Percentiles rank a stretch among this genome's conserved stretches.
Conservation (phyloP, 163 green algal species). For the Volvox carteri region DNA sequence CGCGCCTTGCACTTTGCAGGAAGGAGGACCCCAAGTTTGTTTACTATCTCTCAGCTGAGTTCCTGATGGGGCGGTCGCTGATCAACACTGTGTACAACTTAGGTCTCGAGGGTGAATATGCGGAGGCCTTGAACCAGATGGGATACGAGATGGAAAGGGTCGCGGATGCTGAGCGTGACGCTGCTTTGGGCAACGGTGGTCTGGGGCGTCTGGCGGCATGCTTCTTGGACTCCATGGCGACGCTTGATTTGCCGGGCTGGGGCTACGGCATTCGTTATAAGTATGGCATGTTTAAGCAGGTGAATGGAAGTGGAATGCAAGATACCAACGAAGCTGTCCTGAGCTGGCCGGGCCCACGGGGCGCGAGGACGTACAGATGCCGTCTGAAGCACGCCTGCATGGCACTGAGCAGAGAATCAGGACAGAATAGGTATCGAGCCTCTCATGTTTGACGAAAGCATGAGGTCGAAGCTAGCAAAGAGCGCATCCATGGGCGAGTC, state of each 20-base stretch:
- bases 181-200: conserved; percentile 94
- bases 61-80: conserved; percentile 96
- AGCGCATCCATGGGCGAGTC: no score
- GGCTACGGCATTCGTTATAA: conserved; percentile 97
- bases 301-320: conserved; percentile 62
- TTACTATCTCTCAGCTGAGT: conserved; percentile 97
- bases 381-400: no score
- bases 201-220: conserved; percentile 95
- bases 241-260: conserved; percentile 94
- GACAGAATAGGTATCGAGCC: no score
- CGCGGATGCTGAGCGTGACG: conserved; percentile 80
- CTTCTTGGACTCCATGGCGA: conserved; percentile 98
- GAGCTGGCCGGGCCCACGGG: no score
- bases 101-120: conserved; percentile 86
- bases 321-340: no score
- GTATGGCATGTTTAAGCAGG: conserved; percentile 98
- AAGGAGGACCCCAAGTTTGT: conserved; percentile 94
- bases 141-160: conserved; percentile 78
- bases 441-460: no score
- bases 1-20: conserved; percentile 76
- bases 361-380: no score
- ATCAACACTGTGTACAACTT: conserved; percentile 93
- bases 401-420: no score
- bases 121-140: conserved; percentile 78
- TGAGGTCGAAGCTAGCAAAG: no score